phyloP scores from a whole-genome alignment of 768 basidiomycete species.

The Collybia sordida region DNA sequence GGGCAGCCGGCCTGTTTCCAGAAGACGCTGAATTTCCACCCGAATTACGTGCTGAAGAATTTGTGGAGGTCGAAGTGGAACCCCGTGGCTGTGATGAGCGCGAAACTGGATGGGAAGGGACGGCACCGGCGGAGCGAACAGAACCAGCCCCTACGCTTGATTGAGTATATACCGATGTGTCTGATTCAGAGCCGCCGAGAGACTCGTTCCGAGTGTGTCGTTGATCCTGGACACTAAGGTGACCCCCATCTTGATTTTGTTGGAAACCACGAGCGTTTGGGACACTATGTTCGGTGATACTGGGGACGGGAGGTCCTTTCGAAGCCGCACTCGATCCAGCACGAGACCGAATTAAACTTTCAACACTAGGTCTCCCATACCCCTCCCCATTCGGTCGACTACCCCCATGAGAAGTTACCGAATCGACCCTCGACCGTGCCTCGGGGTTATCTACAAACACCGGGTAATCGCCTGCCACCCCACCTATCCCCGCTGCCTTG shows the following conservation, averaged over 20 bases:
- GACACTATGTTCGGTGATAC: background rate
- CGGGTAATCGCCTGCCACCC: background rate
- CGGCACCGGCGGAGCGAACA: slow-evolving; percentile 1
- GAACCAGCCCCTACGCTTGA: slow-evolving; percentile 23
- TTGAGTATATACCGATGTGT: slow-evolving; percentile 34
- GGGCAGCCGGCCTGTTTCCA: slow-evolving; percentile 26
- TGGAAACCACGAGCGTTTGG: background rate
- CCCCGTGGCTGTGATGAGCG: background rate
- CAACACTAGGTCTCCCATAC: background rate
- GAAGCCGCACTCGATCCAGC: slow-evolving; percentile 15
- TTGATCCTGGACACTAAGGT: background rate
- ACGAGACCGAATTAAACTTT: background rate
- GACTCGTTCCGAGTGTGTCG: slow-evolving; percentile 8
- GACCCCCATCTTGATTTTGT: background rate
- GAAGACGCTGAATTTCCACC: background rate
- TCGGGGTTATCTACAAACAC: slow-evolving; percentile 12
- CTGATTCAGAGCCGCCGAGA: slow-evolving; percentile 26
- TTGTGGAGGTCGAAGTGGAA: background rate
- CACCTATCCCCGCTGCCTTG: slow-evolving; percentile 1
- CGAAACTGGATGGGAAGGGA: background rate
- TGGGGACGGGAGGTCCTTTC: slow-evolving; percentile 1
- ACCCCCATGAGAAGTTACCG: background rate
- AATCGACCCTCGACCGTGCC: slow-evolving; percentile 6
- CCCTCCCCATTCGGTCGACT: slow-evolving; percentile 5
- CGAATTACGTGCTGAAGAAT: background rate